These are phyloP conservation scores for Exophiala bonariae DNA, from an alignment of 2,329 filamentous ascomycete genomes.

Conservation along the genomic window DNA sequence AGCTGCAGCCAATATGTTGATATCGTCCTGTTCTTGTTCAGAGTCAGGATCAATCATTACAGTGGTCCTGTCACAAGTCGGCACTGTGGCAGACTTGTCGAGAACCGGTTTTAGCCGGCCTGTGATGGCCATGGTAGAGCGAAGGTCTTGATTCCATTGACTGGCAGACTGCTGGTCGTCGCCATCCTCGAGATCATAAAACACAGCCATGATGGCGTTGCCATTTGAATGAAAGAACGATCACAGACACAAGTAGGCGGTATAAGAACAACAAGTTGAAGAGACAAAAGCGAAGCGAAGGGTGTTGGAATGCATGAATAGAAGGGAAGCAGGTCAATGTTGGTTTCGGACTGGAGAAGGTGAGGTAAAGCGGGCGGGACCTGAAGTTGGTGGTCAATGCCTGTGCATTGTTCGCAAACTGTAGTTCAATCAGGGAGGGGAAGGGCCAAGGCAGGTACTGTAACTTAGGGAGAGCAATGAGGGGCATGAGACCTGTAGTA, in stretches of 20 bases:
- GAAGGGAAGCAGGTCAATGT: not conserved
- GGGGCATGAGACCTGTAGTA: no score
- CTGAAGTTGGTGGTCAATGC: no score
- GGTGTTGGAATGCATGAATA: not conserved
- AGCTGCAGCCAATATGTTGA: conserved; percentile 38
- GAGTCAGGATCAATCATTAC: not conserved
- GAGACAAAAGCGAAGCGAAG: not conserved
- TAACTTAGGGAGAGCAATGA: no score
- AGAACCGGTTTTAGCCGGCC: conserved; percentile 13
- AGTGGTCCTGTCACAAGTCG: not conserved
- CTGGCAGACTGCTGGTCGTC: conserved; percentile 29
- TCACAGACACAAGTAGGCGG: not conserved
- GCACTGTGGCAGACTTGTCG: not conserved
- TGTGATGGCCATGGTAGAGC: conserved; percentile 3
- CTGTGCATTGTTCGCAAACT: no score
- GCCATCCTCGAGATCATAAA: conserved; percentile 46
- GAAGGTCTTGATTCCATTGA: conserved; percentile 24
- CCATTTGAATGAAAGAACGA: conserved; percentile 14
- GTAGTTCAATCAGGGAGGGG: not conserved
- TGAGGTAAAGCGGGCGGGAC: no score
- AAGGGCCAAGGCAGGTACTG: not conserved
- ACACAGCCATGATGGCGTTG: conserved; percentile 45
- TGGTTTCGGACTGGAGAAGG: not conserved
- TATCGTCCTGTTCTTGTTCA: not conserved
- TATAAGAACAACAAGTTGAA: no score